Base-by-base conservation (phyloP, 495 filamentous ascomycete genomes). In the Rostrohypoxylon terebratum region DNA sequence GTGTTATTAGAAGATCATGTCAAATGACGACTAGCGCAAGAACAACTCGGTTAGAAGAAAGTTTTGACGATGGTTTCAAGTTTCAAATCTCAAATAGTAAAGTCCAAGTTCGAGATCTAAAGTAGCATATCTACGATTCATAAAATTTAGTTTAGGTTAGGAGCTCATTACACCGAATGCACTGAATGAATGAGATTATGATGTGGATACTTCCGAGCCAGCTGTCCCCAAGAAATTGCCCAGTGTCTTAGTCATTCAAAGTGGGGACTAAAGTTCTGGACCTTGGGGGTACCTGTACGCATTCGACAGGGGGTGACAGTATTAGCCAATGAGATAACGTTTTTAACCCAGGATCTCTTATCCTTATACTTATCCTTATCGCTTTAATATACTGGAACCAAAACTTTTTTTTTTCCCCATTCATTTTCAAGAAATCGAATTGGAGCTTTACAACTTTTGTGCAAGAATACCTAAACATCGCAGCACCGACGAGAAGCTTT, bases 361-460 rank as follows among this genome's bases (percentile, higher is more conserved):
- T 71, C 68, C 38, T 71, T 71, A 71, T 71, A 40, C 68, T 71
- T 71, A 71, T 71, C 68, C 38, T 71, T 71, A 71, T 71, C 68
- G 44, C 25, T 28, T 5, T 28, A 28, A 5, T n/a, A 5, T 28
- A 28, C 28, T 28, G 2, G 36, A 33, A 21, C 23, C 21, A 34
- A 60, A 61, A 65, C 18, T 45, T 60, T 55, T 67, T 66, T 59
- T 63, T 71, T 45, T 53, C 9, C 40, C 53, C 28, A 28, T 64
- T 47, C 25, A 8, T 28, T 21, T 10, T 1, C 58, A 57, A 2
- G 40, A 67, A 62, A 55, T 51, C 50, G 25, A 67, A 58, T 68
- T 69, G 38, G 44, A 33, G 21, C 53, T 28, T 50, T 42, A 9
- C 33, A 53, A 11, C 10, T 47, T 14, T 14, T 4, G 25, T 1